A percentile compares a stretch with the other conserved stretches of the same genome.
These are phyloP conservation scores for Leishmania mexicana DNA, from an alignment of 208 protist genomes.

Conservation along the genomic window DNA sequence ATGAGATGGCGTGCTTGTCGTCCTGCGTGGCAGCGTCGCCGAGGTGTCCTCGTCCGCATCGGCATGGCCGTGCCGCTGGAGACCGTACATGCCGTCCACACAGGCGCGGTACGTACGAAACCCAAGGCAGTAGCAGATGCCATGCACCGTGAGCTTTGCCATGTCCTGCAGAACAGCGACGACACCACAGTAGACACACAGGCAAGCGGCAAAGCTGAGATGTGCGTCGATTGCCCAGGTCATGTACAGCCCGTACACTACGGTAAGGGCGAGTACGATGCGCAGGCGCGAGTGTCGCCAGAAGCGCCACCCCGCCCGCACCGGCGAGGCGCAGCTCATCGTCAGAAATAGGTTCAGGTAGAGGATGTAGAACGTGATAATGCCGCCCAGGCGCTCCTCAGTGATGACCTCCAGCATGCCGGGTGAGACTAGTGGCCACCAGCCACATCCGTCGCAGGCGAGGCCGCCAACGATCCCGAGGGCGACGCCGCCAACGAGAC, in stretches of 20 bases:
- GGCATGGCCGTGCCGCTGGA: not conserved
- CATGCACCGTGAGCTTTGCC: constrained; percentile 15
- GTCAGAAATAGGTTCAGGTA: constrained; percentile 9
- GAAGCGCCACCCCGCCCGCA: constrained; percentile 21
- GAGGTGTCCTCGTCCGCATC: not conserved
- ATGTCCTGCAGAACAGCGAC: constrained; percentile 18
- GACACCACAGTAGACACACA: constrained; percentile 15
- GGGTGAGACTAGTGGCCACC: not conserved
- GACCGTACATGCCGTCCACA: constrained; percentile 13
- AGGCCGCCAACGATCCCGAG: constrained; percentile 3
- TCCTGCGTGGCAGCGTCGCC: not conserved
- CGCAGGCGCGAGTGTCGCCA: not conserved
- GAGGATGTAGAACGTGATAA: constrained; percentile 8
- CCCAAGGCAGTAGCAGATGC: constrained; percentile 9
- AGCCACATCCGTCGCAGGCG: not conserved
- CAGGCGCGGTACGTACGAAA: constrained; percentile 4
- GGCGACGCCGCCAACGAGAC: not conserved
- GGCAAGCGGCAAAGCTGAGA: not conserved
- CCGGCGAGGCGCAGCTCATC: constrained; percentile 23
- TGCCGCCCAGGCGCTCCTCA: not conserved
- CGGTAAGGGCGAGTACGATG: not conserved
- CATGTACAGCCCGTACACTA: not conserved
- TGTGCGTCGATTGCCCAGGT: not conserved
- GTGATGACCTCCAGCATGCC: not conserved
- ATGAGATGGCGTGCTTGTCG: not conserved